phyloP scores from a whole-genome alignment of 225 moss, liverwort and hornwort species.

The Pleurozium schreberi region DNA sequence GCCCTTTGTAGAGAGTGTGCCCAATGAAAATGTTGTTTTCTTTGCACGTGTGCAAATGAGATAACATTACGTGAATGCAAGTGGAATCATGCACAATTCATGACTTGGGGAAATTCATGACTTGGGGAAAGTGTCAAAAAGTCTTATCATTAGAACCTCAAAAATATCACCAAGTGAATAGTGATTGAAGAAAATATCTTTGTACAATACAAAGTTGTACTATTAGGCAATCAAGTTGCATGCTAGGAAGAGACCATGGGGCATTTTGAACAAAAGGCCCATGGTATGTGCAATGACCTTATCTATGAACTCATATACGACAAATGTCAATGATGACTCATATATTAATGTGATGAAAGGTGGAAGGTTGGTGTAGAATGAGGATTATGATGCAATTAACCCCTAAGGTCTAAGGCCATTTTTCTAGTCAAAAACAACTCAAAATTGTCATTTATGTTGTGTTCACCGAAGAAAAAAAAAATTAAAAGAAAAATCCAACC shows the following conservation, averaged over 20 bases:
- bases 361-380: neutral
- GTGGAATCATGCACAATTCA: neutral
- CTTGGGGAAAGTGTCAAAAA: neutral
- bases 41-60: neutral
- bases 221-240: neutral
- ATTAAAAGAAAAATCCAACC: no score
- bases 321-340: neutral
- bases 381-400: neutral
- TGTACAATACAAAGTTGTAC: neutral
- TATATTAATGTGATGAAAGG: neutral
- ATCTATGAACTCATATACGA: neutral
- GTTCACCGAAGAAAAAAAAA: no score
- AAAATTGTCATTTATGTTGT: no score
- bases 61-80: neutral
- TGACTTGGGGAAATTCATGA: neutral
- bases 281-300: neutral
- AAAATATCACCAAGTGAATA: no score
- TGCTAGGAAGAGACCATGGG: accelerated
- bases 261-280: neutral
- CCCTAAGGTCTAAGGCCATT: no score
- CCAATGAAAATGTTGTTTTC: neutral
- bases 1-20: neutral
- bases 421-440: no score
- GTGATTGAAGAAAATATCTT: neutral
- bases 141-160: no score